Conservation (phyloP, 768 basidiomycete genomes). For the Termitomyces eurrhizus region DNA sequence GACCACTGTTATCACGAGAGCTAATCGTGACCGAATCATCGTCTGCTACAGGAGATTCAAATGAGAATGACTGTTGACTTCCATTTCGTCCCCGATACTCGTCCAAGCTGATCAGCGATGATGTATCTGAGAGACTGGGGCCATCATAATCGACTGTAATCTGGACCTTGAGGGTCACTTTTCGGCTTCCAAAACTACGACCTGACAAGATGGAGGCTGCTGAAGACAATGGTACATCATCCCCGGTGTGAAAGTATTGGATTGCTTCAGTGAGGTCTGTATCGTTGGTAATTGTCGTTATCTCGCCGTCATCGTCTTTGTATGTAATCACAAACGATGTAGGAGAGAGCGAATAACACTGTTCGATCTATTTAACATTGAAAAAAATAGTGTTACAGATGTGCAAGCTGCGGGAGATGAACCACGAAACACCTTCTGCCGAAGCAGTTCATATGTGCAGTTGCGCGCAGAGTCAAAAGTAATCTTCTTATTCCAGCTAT, state of each 20-base stretch:
- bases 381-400: background rate
- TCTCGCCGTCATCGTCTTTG: constrained; percentile 86
- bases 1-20: constrained; percentile 52
- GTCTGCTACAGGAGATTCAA: constrained; percentile 43
- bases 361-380: constrained; percentile 59
- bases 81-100: constrained; percentile 60
- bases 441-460: constrained; percentile 73
- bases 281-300: constrained; percentile 62
- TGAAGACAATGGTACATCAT: constrained; percentile 69
- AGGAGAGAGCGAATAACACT: constrained; percentile 73
- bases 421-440: constrained; percentile 56
- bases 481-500: constrained; percentile 69
- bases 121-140: constrained; percentile 85
- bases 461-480: constrained; percentile 76
- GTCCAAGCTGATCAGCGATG: constrained; percentile 75
- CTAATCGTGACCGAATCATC: constrained; percentile 77
- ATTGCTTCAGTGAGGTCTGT: constrained; percentile 83
- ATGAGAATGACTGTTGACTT: constrained; percentile 54
- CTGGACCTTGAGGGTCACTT: constrained; percentile 73
- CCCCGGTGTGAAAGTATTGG: constrained; percentile 78
- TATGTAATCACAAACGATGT: constrained; percentile 73
- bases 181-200: constrained; percentile 60
- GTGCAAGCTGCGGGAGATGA: background rate
- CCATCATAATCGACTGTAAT: constrained; percentile 89
- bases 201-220: constrained; percentile 73